phyloP scores from a whole-genome alignment of 805 yeast species.

The Deakozyma indianensis region DNA sequence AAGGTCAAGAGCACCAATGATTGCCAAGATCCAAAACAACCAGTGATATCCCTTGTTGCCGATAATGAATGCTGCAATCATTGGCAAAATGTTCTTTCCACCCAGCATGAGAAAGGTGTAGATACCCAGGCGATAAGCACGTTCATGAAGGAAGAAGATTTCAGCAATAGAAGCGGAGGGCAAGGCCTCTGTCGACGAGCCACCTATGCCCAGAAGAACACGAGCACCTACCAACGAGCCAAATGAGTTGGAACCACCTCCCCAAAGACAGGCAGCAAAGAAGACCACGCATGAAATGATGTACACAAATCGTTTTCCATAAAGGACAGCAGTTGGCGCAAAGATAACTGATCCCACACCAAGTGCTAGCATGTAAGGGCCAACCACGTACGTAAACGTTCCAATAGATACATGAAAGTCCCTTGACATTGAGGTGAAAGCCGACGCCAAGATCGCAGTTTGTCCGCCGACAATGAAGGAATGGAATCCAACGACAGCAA shows the following conservation, averaged over 20 bases:
- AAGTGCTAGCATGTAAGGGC: conserved; percentile 42
- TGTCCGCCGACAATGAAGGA: conserved; percentile 50
- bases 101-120: conserved; percentile 45
- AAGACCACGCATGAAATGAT: conserved; percentile 33
- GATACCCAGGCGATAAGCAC: conserved; percentile 45
- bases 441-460: conserved; percentile 47
- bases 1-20: conserved; percentile 34
- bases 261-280: conserved; percentile 40
- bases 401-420: conserved; percentile 31
- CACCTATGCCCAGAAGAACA: conserved; percentile 43
- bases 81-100: conserved; percentile 45
- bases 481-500: conserved; percentile 39
- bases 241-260: conserved; percentile 33
- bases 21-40: conserved; percentile 46
- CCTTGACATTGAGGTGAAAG: conserved; percentile 26
- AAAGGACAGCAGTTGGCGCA: conserved; percentile 41
- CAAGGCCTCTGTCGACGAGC: conserved; percentile 45
- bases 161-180: conserved; percentile 50
- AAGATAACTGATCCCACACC: conserved; percentile 46
- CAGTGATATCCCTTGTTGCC: conserved; percentile 38
- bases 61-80: conserved; percentile 40
- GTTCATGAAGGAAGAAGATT: conserved; percentile 44
- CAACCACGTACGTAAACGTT: conserved; percentile 38
- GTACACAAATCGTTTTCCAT: conserved; percentile 45
- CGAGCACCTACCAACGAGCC: conserved; percentile 44